Evolutionary conservation across 495 filamentous ascomycete species (phyloP), one percentile per base, ranked within the genome.

Genomic region (Clavariopsis aquatica): DNA sequence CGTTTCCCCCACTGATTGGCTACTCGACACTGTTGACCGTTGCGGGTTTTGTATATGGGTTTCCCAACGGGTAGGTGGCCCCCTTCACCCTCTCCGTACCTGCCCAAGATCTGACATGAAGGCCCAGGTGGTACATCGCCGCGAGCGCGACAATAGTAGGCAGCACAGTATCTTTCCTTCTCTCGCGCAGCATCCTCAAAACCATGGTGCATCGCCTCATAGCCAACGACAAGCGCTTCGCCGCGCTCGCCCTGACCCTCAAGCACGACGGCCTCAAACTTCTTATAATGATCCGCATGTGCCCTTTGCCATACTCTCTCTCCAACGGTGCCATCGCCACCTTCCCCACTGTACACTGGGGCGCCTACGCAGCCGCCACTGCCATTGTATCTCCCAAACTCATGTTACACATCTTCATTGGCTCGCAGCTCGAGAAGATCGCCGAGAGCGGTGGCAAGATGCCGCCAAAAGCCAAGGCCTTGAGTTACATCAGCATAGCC

Each of bases 291-390:
- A 96, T 98, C 60, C 82, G 94, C 28, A 78, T 98, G 36, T 97
- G 94, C 63, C 94, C 94, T 23, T 75, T 98, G 62, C 94, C 94
- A n/a, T 98, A 96, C 73, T 93, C 90, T 23, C 78, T 97, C 60
- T 92, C 89, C 69, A 98, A 98, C 71, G 94, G 92, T 20, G 96
- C 94, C 23, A 84, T 98, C 27, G 90, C 91, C 20, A 97, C 93
- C 1, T 92, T 98, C 66, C 92, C 90, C 1, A 96, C 91, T 7
- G 90, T 98, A 7, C 81, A 85, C 52, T 87, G 89, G 17, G 75
- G 82, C 73, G 82, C 82, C 67, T 98, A 95, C 73, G 89, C 85
- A 29, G 70, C 89, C 38, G 93, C 95, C 0, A 98, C 94, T 7
- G 87, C 89, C 0, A 75, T 89, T 15, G 82, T 87, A 12, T 81